Evolutionary conservation across 164 flowering plant genomes (phyloP).

Genomic region (Aristolochia contorta): DNA sequence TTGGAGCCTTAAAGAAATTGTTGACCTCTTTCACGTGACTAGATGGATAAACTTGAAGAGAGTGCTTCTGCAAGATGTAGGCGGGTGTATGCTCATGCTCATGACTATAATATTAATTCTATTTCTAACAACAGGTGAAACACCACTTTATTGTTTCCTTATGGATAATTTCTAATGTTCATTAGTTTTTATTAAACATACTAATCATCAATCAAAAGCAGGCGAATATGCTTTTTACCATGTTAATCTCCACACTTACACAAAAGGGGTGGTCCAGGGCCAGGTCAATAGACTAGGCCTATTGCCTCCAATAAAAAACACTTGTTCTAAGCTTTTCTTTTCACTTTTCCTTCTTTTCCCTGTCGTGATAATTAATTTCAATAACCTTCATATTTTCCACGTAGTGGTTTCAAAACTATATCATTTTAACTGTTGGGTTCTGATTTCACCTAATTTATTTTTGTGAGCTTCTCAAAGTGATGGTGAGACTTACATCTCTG

Average conservation of each 20-base stretch:
- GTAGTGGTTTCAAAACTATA: too few species aligned
- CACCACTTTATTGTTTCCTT: neutral
- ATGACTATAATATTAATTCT: slow-evolving; percentile 77
- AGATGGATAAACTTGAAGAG: slow-evolving; percentile 34
- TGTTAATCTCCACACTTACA: too few species aligned
- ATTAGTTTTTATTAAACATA: neutral
- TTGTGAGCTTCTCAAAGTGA: slow-evolving; percentile 9
- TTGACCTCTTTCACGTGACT: slow-evolving; percentile 7
- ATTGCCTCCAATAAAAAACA: too few species aligned
- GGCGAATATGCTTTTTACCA: too few species aligned
- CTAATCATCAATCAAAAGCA: neutral
- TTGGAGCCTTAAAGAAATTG: too few species aligned
- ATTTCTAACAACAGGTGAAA: slow-evolving; percentile 67
- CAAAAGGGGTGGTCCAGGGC: too few species aligned
- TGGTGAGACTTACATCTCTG: slow-evolving; percentile 79
- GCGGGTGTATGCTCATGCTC: slow-evolving; percentile 78
- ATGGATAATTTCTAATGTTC: neutral
- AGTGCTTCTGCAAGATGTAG: slow-evolving; percentile 48
- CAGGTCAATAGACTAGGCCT: too few species aligned
- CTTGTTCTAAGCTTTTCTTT: neutral
- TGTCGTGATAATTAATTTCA: neutral
- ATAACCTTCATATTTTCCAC: too few species aligned
- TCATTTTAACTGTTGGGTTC: neutral
- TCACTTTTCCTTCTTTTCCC: neutral
- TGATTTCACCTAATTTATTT: neutral